phyloP scores from a whole-genome alignment of 768 basidiomycete genomes.

The Psilocybe azurescens region DNA sequence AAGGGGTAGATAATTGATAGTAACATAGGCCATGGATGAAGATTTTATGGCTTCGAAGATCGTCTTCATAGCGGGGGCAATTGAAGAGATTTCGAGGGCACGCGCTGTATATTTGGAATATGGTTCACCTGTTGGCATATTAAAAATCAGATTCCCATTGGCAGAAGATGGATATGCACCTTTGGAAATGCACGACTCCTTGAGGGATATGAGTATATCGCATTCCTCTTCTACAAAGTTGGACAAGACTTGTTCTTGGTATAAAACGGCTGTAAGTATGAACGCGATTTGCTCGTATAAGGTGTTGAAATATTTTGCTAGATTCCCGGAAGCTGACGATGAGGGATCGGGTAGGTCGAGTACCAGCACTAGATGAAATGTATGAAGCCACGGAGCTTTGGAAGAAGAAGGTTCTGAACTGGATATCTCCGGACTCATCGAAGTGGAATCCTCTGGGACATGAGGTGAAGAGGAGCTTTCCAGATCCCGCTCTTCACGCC shows the following conservation, averaged over 20 bases:
- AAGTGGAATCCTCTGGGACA: constrained; percentile 33
- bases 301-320: constrained; percentile 81
- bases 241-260: constrained; percentile 86
- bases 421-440: constrained; percentile 30
- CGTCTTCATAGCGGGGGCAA: constrained; percentile 80
- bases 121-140: constrained; percentile 52
- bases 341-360: constrained; percentile 91
- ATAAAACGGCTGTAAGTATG: constrained; percentile 89
- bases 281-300: constrained; percentile 91
- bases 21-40: constrained; percentile 77
- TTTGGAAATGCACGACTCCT: constrained; percentile 72
- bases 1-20: constrained; percentile 78
- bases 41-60: constrained; percentile 82
- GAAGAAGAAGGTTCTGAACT: constrained; percentile 40
- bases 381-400: constrained; percentile 62
- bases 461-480: constrained; percentile 41
- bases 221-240: constrained; percentile 89
- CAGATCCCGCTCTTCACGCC: constrained; percentile 59
- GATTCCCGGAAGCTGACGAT: constrained; percentile 78
- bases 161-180: constrained; percentile 41
- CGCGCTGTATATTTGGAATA: constrained; percentile 60
- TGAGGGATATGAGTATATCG: constrained; percentile 68
- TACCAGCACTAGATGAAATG: constrained; percentile 87
- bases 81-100: constrained; percentile 68
- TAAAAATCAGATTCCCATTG: constrained; percentile 4